phyloP scores from a whole-genome alignment of 106 monocot species.

The Cymbidium sinense region DNA sequence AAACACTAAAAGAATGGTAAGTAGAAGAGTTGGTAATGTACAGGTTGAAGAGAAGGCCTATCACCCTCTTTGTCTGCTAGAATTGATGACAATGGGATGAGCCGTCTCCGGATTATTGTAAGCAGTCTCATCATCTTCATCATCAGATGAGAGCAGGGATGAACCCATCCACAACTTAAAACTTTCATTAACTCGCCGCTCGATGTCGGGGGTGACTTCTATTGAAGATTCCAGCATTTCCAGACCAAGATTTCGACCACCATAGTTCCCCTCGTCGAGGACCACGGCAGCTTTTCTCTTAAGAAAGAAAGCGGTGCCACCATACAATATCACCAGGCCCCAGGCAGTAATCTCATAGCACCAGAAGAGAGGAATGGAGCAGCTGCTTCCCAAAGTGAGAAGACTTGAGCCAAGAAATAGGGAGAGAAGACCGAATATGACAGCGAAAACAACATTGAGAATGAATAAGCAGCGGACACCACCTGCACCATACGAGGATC shows the following conservation, averaged over 20 bases:
- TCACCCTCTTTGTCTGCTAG: conserved; percentile 17
- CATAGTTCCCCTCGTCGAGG: conserved; percentile 43
- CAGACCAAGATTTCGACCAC: conserved; percentile 45
- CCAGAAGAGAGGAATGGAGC: conserved; percentile 87
- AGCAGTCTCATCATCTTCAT: conserved; percentile 69
- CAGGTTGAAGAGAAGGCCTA: background rate
- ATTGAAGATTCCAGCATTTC: conserved; percentile 62
- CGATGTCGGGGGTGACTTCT: conserved; percentile 59
- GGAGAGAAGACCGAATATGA: conserved; percentile 73
- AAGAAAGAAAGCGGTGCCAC: conserved; percentile 72
- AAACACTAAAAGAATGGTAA: background rate
- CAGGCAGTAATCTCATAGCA: conserved; percentile 81
- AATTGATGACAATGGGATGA: conserved; percentile 10
- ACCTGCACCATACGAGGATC: conserved; percentile 27
- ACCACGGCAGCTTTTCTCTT: conserved; percentile 59
- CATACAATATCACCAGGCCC: conserved; percentile 69
- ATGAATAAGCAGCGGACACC: conserved; percentile 81
- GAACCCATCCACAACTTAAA: conserved; percentile 95
- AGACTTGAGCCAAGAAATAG: conserved; percentile 87
- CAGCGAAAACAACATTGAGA: conserved; percentile 67
- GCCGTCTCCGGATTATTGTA: conserved; percentile 34
- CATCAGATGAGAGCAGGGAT: conserved; percentile 82
- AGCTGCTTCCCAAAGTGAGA: conserved; percentile 76
- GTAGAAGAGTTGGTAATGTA: background rate
- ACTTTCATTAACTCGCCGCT: conserved; percentile 74